These are phyloP conservation scores for Petasospora rhodanensis DNA, from an alignment of 1,139 yeast species.

Conservation along the genomic window DNA sequence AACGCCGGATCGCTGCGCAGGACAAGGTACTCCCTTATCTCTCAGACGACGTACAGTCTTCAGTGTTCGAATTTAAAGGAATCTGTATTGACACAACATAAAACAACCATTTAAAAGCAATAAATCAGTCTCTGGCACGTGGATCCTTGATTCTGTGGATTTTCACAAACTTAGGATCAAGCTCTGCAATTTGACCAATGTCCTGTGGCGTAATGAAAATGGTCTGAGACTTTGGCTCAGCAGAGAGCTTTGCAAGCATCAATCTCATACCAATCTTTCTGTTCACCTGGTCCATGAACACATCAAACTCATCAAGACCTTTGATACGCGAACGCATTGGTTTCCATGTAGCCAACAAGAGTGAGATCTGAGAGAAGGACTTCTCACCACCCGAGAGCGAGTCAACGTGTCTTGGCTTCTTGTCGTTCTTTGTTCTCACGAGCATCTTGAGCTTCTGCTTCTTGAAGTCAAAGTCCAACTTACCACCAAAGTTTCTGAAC, in stretches of 20 bases:
- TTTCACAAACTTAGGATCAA: constrained; percentile 56
- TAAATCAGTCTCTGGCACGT: constrained; percentile 12
- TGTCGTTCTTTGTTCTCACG: constrained; percentile 55
- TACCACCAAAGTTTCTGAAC: constrained; percentile 73
- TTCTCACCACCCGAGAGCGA: constrained; percentile 97
- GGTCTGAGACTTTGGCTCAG: constrained; percentile 68
- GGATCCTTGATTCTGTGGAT: constrained; percentile 62
- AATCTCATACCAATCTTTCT: constrained; percentile 75
- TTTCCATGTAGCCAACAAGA: constrained; percentile 87
- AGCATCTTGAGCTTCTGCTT: constrained; percentile 48
- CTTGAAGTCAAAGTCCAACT: constrained; percentile 55
- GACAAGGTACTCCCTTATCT: no score
- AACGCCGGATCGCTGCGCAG: no score
- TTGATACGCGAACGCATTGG: constrained; percentile 83
- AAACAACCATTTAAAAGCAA: no score
- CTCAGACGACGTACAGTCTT: no score
- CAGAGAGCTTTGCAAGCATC: constrained; percentile 62
- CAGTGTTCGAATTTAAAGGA: no score
- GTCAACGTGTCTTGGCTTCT: constrained; percentile 63
- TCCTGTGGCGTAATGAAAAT: constrained; percentile 95
- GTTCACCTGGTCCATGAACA: constrained; percentile 93
- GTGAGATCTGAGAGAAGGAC: constrained; percentile 86
- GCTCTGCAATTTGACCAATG: constrained; percentile 70
- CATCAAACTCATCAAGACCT: constrained; percentile 96
- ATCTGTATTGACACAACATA: no score